phyloP scores from a whole-genome alignment of 2,329 filamentous ascomycete species.

The Fusarium foetens region DNA sequence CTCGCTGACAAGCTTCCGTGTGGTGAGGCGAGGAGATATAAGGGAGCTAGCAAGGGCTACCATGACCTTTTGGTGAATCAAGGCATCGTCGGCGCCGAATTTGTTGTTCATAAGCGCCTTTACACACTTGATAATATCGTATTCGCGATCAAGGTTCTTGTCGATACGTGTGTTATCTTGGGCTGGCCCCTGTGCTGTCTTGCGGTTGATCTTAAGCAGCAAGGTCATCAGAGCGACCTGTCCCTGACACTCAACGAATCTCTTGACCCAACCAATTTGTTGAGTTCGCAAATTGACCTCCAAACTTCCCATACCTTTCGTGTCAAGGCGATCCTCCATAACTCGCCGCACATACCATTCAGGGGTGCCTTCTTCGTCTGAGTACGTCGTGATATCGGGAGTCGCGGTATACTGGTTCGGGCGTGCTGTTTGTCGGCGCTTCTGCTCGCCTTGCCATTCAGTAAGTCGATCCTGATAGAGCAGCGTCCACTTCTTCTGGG shows the following conservation, averaged over 20 bases:
- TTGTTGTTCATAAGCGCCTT: slow-evolving; percentile 99
- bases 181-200: slow-evolving; percentile 78
- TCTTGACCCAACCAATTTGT: slow-evolving; percentile 96
- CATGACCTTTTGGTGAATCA: slow-evolving; percentile 89
- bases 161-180: slow-evolving; percentile 69
- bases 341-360: slow-evolving; percentile 98
- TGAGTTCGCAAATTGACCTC: slow-evolving; percentile 96
- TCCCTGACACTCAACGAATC: slow-evolving; percentile 96
- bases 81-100: slow-evolving; percentile 95
- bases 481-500: slow-evolving; percentile 96
- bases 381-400: slow-evolving; percentile 76
- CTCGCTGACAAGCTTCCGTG: slow-evolving; percentile 93
- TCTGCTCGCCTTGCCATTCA: slow-evolving; percentile 94
- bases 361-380: slow-evolving; percentile 93
- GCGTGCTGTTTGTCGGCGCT: slow-evolving; percentile 79
- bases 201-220: slow-evolving; percentile 91
- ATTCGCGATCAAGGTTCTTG: slow-evolving; percentile 88
- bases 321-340: slow-evolving; percentile 93
- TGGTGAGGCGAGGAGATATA: slow-evolving; percentile 88
- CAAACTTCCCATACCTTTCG: slow-evolving; percentile 90
- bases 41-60: slow-evolving; percentile 87
- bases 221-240: slow-evolving; percentile 96
- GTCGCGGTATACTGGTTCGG: slow-evolving; percentile 76
- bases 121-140: slow-evolving; percentile 97
- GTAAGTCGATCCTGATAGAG: slow-evolving; percentile 94